phyloP scores from a whole-genome alignment of 495 filamentous ascomycete genomes.

The Aspergillus sparsus region DNA sequence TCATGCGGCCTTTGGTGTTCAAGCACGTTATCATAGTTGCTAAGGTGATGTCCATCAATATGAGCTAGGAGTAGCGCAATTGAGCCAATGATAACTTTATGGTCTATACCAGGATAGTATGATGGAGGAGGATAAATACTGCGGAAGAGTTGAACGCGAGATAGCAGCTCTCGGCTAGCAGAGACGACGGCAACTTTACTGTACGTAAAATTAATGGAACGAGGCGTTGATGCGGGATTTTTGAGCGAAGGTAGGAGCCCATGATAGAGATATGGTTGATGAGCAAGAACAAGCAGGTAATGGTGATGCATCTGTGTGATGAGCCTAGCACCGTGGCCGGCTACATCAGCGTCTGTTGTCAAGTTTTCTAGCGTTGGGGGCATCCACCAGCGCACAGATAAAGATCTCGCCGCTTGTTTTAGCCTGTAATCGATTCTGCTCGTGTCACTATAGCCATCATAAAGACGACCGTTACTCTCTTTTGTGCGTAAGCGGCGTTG shows the following conservation, averaged over 20 bases:
- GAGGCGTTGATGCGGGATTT: constrained; percentile 22
- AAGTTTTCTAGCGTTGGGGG: constrained; percentile 17
- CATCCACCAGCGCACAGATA: constrained; percentile 43
- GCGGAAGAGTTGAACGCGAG: constrained; percentile 41
- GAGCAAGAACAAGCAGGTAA: constrained; percentile 45
- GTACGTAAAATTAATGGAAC: constrained; percentile 42
- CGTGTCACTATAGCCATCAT: constrained; percentile 41
- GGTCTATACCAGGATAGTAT: constrained; percentile 51
- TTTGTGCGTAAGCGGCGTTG: constrained; percentile 29
- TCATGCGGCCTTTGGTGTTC: constrained; percentile 37
- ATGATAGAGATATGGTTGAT: constrained; percentile 51
- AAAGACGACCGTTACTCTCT: constrained; percentile 26
- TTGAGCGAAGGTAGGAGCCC: constrained; percentile 28
- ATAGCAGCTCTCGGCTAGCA: constrained; percentile 48
- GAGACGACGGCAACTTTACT: constrained; percentile 47
- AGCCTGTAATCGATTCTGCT: constrained; percentile 44
- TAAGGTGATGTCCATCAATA: constrained; percentile 34
- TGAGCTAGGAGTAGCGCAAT: constrained; percentile 48
- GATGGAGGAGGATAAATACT: constrained; percentile 30
- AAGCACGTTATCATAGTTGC: constrained; percentile 25
- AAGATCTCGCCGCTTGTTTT: constrained; percentile 35
- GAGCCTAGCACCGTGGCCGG: constrained; percentile 29
- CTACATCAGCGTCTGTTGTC: constrained; percentile 17
- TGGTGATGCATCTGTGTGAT: constrained; percentile 50
- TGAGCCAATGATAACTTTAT: constrained; percentile 49